These are phyloP conservation scores for Eucalyptus marginata DNA, from an alignment of 345 rosid genomes.

Conservation along the genomic window DNA sequence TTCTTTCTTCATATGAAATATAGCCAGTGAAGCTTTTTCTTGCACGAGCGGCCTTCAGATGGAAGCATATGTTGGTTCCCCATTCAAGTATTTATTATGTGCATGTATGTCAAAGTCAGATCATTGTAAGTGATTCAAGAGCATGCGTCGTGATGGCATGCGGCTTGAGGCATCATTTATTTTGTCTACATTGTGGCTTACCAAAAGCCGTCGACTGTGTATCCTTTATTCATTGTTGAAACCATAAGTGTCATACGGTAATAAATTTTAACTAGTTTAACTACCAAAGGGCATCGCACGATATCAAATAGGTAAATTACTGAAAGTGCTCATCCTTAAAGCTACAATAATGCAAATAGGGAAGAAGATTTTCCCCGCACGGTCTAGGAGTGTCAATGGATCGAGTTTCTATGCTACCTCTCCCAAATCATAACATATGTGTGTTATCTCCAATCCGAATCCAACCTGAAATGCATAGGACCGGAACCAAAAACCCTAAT, in stretches of 20 bases:
- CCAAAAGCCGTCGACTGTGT: neutral
- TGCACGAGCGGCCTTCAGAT: neutral
- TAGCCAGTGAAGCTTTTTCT: neutral
- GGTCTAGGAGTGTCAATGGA: too few relatives aligned
- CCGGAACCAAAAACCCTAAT: accelerated
- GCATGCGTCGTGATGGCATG: neutral
- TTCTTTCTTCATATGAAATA: neutral
- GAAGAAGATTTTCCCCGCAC: too few relatives aligned
- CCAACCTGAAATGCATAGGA: too few relatives aligned
- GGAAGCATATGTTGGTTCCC: neutral
- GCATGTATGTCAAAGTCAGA: neutral
- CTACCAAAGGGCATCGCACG: neutral
- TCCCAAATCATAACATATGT: too few relatives aligned
- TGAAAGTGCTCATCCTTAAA: neutral
- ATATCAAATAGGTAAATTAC: neutral
- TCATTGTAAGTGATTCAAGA: neutral
- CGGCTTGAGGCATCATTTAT: neutral
- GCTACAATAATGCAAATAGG: neutral
- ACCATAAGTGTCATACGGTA: neutral
- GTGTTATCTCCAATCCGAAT: accelerated
- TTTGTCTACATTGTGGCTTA: neutral
- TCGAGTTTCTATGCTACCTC: too few relatives aligned
- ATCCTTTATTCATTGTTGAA: neutral
- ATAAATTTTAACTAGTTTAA: neutral
- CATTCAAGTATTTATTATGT: too few relatives aligned